Evolutionary conservation across 495 filamentous ascomycete genomes (phyloP), one percentile per base, ranked within the genome.

Genomic region (Cercophora newfieldiana): DNA sequence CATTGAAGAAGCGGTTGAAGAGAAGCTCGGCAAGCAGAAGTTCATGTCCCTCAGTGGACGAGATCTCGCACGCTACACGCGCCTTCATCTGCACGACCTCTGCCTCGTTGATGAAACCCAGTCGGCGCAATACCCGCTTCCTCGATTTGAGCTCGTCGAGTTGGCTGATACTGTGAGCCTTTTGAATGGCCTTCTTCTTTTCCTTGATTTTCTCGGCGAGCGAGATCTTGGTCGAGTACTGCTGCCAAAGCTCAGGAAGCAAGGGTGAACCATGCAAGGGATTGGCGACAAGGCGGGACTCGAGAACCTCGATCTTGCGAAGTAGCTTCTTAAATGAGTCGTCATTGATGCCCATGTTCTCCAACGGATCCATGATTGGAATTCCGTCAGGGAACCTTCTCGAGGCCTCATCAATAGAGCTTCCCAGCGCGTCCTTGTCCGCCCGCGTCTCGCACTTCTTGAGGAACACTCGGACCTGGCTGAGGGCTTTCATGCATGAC

Each of bases 1-100:
- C 93, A 76, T 98, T 98, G 84, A 99, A 99, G 83, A 97, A 97
- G 61, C 93, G 87, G 77, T 97, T 96, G 81, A 99, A 97, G 4
- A 99, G 85, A 29, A 99, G 81, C 78, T 99, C 96, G 51, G 89
- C 90, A 2, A 99, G 86, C 69, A 99, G 87, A 26, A 98, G 81
- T 71, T 98, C 96, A 66, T 89, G 86, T 26, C 85, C 86, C 68
- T 97, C 93, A 2, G 93, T 95, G 70, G 91, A 94, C 57, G 83
- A 85, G 64, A 99, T 98, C 81, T 98, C 95, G 78, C 95, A 99
- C 8, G 95, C 95, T 7, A 97, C 95, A 31, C 95, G 88, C 7
- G 93, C 95, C 80, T 99, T 99, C 70, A 97, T 83, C 79, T 97
- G 88, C 57, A 99, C 93, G 7, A 98, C 92, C 72, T 97, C 95